Base-by-base conservation (phyloP, 164 flowering plant genomes). In the Euptelea pleiosperma region DNA sequence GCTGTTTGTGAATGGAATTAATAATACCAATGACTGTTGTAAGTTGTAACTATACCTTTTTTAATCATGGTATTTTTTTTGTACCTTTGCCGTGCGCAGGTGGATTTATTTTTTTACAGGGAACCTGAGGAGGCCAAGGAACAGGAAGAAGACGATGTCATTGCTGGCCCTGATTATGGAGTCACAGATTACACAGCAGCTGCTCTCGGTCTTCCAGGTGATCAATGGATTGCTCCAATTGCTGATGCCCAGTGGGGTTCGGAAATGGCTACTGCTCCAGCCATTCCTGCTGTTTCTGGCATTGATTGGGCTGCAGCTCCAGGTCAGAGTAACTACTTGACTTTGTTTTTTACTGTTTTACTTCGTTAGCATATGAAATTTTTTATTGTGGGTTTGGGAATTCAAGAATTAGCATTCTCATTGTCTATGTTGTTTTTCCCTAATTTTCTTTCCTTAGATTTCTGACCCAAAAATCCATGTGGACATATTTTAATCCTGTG, bases 31-130 rank as follows among this genome's bases (percentile, higher is more conserved):
- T n/a, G n/a, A n/a, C n/a, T n/a, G n/a, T n/a, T n/a, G n/a, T n/a
- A n/a, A n/a, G n/a, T n/a, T n/a, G n/a, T n/a, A n/a, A n/a, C n/a
- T n/a, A n/a, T n/a, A 16, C 42, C 6, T 18, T 18, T 2, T 43
- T n/a, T 3, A 6, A 16, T 44, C 3, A 7, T 30, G 6, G 44
- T 26, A 33, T 41, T 10, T 45, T 28, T 18, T 29, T 43, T 30
- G 4, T n/a, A 26, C 43, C 7, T 45, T 63, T 41, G 49, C 12
- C n/a, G 3, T 70, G 24, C 65, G 57, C 77, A 87, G 94, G 94
- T 87, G 30, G 94, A 87, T 65, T 47, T 87, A 36, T 87, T 87
- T 58, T 87, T 87, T 80, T 87, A 84, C 63, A 76, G 94, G 42
- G 94, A 86, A 40, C 87, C 90, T 22, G 94, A 87, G 64, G 94